phyloP scores from a whole-genome alignment of 1,284 basidiomycete species.

The Athelia sp. region DNA sequence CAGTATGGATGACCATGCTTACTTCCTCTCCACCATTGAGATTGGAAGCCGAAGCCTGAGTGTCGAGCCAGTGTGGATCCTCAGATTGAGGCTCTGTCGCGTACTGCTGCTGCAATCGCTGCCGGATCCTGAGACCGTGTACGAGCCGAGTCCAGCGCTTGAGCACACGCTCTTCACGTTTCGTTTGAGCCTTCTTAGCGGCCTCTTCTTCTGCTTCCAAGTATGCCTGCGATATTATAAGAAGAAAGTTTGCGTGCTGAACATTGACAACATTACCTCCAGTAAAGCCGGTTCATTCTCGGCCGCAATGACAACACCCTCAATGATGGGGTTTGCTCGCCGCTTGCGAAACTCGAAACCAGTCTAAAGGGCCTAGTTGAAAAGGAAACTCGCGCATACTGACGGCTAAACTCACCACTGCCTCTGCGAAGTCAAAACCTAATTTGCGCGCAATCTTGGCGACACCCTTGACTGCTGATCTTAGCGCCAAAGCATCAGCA shows the following conservation, averaged over 20 bases:
- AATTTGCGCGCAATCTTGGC: constrained; percentile 88
- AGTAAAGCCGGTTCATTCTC: constrained; percentile 77
- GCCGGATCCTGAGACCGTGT: constrained; percentile 82
- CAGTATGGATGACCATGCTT: not conserved
- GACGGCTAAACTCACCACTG: constrained; percentile 60
- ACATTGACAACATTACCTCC: constrained; percentile 52
- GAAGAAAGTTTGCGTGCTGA: not conserved
- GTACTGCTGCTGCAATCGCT: constrained; percentile 82
- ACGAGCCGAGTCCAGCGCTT: constrained; percentile 90
- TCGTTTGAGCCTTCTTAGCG: constrained; percentile 71
- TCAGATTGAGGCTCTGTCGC: constrained; percentile 32
- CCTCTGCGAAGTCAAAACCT: constrained; percentile 89
- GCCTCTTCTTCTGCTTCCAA: constrained; percentile 78
- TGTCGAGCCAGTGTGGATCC: not conserved
- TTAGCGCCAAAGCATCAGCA: constrained; percentile 5
- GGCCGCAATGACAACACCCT: constrained; percentile 83
- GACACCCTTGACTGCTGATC: constrained; percentile 70
- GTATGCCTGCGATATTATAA: constrained; percentile 56
- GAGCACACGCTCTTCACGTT: constrained; percentile 76
- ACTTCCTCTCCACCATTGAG: not conserved
- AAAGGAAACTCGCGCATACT: constrained; percentile 10
- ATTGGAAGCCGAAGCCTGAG: not conserved
- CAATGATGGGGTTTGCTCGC: constrained; percentile 78
- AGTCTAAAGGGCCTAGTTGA: constrained; percentile 40
- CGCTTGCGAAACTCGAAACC: constrained; percentile 96